Percentiles rank a stretch among this genome's conserved stretches.
Conservation (phyloP, 179 eudicot genomes). For the Gypsophila paniculata region DNA sequence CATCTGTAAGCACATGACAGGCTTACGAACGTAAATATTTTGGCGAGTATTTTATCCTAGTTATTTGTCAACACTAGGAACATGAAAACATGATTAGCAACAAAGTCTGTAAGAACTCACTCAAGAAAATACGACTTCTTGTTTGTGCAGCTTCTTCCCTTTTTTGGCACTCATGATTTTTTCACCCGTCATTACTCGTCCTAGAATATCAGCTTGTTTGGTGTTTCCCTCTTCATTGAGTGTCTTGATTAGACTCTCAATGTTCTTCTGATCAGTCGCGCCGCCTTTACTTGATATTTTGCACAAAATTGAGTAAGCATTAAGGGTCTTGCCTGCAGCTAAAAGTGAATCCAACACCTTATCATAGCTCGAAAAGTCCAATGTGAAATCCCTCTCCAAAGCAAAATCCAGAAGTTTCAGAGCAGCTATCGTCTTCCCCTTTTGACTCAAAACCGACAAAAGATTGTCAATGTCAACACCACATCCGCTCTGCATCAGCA, state of each 20-base stretch:
- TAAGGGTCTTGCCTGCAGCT: conserved; percentile 81
- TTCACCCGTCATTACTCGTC: conserved; percentile 55
- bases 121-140: conserved; percentile 27
- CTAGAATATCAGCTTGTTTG: conserved; percentile 78
- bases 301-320: conserved; percentile 82
- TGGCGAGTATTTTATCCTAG: neutral
- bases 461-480: conserved; percentile 53
- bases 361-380: conserved; percentile 63
- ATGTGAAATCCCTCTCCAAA: conserved; percentile 63
- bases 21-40: neutral
- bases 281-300: conserved; percentile 79
- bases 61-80: neutral
- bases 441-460: conserved; percentile 59
- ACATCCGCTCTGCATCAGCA: conserved; percentile 64
- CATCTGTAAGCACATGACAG: neutral
- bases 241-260: conserved; percentile 58
- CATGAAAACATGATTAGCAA: neutral
- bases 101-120: conserved; percentile 2
- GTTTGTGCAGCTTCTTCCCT: conserved; percentile 46
- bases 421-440: conserved; percentile 83
- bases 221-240: conserved; percentile 81
- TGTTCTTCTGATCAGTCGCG: conserved; percentile 46
- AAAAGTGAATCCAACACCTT: conserved; percentile 79
- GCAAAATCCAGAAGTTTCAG: conserved; percentile 72
- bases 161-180: conserved; percentile 44